phyloP scores from a whole-genome alignment of 176 grass and related monocot genomes.

The Aechmea fasciata region DNA sequence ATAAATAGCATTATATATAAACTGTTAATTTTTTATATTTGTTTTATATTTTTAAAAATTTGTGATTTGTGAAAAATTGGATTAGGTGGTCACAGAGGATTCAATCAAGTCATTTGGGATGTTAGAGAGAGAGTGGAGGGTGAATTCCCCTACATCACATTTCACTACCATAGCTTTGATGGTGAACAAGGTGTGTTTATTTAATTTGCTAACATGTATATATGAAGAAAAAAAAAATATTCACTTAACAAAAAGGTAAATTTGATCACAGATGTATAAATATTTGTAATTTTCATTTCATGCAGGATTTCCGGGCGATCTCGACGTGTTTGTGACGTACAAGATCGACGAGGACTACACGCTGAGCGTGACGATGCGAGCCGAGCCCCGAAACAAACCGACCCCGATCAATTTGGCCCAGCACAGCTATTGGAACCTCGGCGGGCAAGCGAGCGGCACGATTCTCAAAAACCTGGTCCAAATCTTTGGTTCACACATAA shows the following conservation, averaged over 20 bases:
- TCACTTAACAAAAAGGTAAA: no score
- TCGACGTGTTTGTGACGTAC: constrained; percentile 78
- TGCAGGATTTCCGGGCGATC: constrained; percentile 51
- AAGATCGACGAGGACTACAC: constrained; percentile 64
- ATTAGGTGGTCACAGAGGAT: constrained; percentile 85
- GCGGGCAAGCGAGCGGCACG: constrained; percentile 38
- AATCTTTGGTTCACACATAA: constrained; percentile 41
- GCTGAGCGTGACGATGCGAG: constrained; percentile 66
- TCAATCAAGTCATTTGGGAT: constrained; percentile 65
- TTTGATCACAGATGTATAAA: not conserved
- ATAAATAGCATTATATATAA: constrained; percentile 8
- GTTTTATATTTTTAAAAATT: not conserved
- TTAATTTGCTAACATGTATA: not conserved
- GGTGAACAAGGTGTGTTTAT: constrained; percentile 51
- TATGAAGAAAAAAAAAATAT: no score
- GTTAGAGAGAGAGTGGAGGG: constrained; percentile 51
- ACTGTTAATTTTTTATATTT: constrained; percentile 5
- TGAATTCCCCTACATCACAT: constrained; percentile 78
- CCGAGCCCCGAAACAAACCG: constrained; percentile 34
- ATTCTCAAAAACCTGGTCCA: constrained; percentile 49
- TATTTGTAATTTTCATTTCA: not conserved
- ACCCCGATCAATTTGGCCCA: constrained; percentile 79
- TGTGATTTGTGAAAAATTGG: not conserved
- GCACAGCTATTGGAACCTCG: constrained; percentile 91
- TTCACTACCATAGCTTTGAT: constrained; percentile 75